Evolutionary conservation across 768 basidiomycete genomes (phyloP).

Genomic region (Mycena haematopus): DNA sequence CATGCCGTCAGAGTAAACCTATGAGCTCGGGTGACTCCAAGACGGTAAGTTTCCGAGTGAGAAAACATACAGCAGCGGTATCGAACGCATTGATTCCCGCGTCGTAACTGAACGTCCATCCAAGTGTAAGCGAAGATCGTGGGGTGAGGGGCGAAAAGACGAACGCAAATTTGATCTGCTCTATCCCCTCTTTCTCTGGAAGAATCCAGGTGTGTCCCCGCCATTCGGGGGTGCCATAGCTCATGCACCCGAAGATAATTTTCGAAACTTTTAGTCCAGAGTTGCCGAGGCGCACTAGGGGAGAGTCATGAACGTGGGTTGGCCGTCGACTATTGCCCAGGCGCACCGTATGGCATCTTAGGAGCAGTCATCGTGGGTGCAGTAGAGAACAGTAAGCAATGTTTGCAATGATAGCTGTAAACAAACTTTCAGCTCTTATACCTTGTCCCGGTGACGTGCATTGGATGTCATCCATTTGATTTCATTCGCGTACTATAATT

Average conservation of each 20-base stretch:
- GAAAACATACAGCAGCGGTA: neutral
- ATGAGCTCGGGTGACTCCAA: neutral
- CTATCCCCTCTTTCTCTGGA: neutral
- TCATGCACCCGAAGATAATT: neutral
- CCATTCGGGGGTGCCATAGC: neutral
- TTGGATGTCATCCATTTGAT: too few relatives aligned
- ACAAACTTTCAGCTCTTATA: too few relatives aligned
- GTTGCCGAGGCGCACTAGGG: neutral
- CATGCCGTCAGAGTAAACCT: neutral
- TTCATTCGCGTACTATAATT: too few relatives aligned
- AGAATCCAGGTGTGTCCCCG: neutral
- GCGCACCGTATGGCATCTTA: too few relatives aligned
- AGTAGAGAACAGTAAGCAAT: too few relatives aligned
- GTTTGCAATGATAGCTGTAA: too few relatives aligned
- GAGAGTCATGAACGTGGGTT: too few relatives aligned
- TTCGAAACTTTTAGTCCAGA: neutral
- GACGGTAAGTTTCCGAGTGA: neutral
- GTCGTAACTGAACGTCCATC: neutral
- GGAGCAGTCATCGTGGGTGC: too few relatives aligned
- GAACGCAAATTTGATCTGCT: neutral
- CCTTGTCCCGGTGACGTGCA: too few relatives aligned
- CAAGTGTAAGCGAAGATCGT: neutral
- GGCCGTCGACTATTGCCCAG: too few relatives aligned
- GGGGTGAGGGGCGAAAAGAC: neutral
- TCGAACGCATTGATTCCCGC: neutral